These are phyloP conservation scores for Domatiomyces catenatus DNA, from an alignment of 2,329 filamentous ascomycete species.

Conservation along the genomic window DNA sequence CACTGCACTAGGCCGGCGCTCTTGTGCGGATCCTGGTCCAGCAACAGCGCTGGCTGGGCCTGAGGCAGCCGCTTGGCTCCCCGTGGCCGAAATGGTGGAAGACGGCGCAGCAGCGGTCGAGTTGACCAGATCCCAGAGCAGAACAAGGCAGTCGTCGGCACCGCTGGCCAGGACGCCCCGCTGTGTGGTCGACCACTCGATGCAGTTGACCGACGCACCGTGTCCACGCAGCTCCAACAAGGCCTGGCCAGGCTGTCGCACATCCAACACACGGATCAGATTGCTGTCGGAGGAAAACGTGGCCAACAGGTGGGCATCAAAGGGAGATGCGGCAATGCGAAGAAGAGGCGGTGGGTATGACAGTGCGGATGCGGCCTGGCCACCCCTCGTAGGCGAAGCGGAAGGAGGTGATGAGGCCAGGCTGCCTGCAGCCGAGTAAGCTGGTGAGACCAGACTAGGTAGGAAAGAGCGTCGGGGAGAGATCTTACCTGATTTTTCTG, in stretches of 20 bases:
- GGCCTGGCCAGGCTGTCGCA: slow-evolving; percentile 88
- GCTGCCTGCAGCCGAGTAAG: slow-evolving; percentile 6
- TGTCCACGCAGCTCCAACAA: slow-evolving; percentile 87
- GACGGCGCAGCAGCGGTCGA: slow-evolving; percentile 4
- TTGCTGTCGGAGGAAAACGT: slow-evolving; percentile 91
- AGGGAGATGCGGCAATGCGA: slow-evolving; percentile 54
- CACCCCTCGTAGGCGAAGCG: slow-evolving; percentile 11
- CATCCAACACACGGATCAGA: slow-evolving; percentile 85
- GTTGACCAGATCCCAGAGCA: slow-evolving; percentile 76
- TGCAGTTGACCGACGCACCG: slow-evolving; percentile 68
- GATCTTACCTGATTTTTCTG: slow-evolving; percentile 43
- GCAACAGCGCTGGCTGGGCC: slow-evolving; percentile 6
- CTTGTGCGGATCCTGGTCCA: slow-evolving; percentile 16
- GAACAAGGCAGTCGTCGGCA: slow-evolving; percentile 76
- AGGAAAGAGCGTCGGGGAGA: slow-evolving; percentile 37
- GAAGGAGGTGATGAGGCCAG: slow-evolving; percentile 10
- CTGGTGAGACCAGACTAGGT: background rate
- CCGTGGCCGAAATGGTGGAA: slow-evolving; percentile 5
- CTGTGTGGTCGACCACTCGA: slow-evolving; percentile 85
- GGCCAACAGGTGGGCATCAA: slow-evolving; percentile 89
- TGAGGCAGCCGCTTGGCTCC: slow-evolving; percentile 7
- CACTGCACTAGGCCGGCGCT: slow-evolving; percentile 30
- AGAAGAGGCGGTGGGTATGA: slow-evolving; percentile 49
- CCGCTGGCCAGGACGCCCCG: slow-evolving; percentile 82
- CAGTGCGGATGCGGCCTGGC: slow-evolving; percentile 5